Percentiles rank a stretch among this genome's conserved stretches.
phyloP scores from a whole-genome alignment of 345 rosid genomes.

The Brassica incana region DNA sequence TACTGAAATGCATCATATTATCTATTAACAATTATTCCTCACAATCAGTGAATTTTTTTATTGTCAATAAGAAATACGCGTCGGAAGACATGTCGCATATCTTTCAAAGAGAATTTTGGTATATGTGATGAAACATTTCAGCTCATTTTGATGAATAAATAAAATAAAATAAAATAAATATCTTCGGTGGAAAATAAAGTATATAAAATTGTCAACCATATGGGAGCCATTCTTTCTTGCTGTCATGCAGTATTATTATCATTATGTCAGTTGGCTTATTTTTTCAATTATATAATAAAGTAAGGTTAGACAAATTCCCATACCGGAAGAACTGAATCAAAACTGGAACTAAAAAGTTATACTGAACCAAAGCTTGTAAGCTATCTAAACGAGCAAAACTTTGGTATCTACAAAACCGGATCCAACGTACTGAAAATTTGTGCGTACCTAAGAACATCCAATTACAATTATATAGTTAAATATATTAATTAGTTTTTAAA shows the following conservation, averaged over 20 bases:
- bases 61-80: conserved; percentile 11
- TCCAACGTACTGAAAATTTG: no score
- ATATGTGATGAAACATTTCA: conserved; percentile 21
- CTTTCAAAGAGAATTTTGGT: not conserved
- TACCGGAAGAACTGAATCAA: no score
- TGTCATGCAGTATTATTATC: conserved; percentile 28
- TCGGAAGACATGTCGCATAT: not conserved
- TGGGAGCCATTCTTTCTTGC: conserved; percentile 36
- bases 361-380: no score
- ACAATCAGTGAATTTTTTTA: conserved; percentile 22
- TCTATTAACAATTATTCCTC: not conserved
- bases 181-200: conserved; percentile 33
- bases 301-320: no score
- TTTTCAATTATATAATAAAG: no score
- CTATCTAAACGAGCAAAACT: no score
- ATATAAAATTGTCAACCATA: conserved; percentile 38
- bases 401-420: no score
- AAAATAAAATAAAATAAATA: not conserved
- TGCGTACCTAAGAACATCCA: no score
- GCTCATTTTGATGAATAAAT: conserved; percentile 28
- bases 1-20: not conserved
- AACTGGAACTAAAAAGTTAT: no score
- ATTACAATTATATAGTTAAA: no score
- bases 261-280: not conserved
- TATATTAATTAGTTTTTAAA: no score